Evolutionary conservation across 495 filamentous ascomycete species (phyloP).

Genomic region (Penicillium alfredii): DNA sequence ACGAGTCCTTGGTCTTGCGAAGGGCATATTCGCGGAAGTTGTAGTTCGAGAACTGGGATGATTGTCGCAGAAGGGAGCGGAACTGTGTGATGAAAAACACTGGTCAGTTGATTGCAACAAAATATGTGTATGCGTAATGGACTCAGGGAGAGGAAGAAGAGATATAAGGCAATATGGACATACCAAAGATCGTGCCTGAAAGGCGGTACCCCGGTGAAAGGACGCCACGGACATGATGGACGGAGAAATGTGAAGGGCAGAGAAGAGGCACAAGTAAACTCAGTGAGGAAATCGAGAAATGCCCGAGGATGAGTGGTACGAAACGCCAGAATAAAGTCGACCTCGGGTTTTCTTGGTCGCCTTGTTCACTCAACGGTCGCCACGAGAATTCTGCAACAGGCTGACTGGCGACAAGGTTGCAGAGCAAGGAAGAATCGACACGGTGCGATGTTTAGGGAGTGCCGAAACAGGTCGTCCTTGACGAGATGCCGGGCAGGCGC

Average conservation of each 20-base stretch:
- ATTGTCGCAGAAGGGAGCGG: constrained; percentile 83
- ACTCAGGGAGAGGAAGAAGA: too few relatives aligned
- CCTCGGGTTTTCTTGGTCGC: not conserved
- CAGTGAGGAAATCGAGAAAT: constrained; percentile 1
- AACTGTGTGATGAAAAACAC: constrained; percentile 49
- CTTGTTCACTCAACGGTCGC: not conserved
- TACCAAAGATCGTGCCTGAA: constrained; percentile 68
- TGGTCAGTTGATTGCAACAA: not conserved
- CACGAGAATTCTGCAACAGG: not conserved
- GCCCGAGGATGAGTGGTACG: not conserved
- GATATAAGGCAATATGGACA: constrained; percentile 17
- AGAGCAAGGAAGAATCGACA: not conserved
- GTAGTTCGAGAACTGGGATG: constrained; percentile 82
- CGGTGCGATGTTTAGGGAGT: not conserved
- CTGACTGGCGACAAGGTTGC: not conserved
- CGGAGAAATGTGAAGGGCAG: constrained; percentile 38
- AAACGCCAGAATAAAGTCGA: too few relatives aligned
- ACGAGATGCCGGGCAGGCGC: not conserved
- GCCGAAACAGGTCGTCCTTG: not conserved
- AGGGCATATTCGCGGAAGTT: constrained; percentile 97
- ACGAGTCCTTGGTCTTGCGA: constrained; percentile 80
- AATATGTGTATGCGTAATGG: constrained; percentile 2
- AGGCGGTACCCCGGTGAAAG: constrained; percentile 57
- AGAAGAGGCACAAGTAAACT: too few relatives aligned
- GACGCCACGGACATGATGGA: constrained; percentile 45